Conservation (phyloP, 139 green algal genomes). For the Ulvella scutata region DNA sequence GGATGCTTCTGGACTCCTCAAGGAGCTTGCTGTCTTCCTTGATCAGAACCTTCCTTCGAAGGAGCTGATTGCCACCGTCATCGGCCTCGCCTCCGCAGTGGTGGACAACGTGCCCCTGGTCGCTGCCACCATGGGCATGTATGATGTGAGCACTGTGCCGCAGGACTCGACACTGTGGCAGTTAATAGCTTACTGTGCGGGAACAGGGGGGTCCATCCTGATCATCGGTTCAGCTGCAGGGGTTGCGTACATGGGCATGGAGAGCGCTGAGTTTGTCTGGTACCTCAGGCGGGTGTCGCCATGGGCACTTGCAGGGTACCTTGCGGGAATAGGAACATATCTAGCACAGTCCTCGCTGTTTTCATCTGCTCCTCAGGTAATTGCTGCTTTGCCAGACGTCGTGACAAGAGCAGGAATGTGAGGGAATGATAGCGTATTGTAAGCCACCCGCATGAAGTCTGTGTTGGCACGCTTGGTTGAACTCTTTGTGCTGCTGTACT, state of each 20-base stretch:
- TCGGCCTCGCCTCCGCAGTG: slow-evolving; percentile 42
- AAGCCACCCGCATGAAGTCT: too few species aligned
- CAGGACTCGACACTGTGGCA: slow-evolving; percentile 37
- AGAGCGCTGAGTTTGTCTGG: slow-evolving; percentile 38
- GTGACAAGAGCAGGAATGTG: background rate
- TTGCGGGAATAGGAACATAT: slow-evolving; percentile 19
- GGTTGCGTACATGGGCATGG: slow-evolving; percentile 60
- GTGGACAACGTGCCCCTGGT: slow-evolving; percentile 69
- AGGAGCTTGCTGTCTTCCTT: slow-evolving; percentile 27
- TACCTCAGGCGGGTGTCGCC: slow-evolving; percentile 41
- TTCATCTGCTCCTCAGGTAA: background rate
- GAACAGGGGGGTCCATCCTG: slow-evolving; percentile 53
- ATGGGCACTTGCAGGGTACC: slow-evolving; percentile 27
- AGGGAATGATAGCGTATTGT: background rate
- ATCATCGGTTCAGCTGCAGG: slow-evolving; percentile 53
- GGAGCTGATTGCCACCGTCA: slow-evolving; percentile 34
- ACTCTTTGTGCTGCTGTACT: too few species aligned
- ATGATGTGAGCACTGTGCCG: slow-evolving; percentile 14
- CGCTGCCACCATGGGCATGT: slow-evolving; percentile 63
- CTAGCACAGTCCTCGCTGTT: slow-evolving; percentile 6
- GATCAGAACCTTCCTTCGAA: slow-evolving; percentile 19
- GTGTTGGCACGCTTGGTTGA: too few species aligned
- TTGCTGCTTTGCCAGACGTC: background rate
- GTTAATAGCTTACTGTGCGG: slow-evolving; percentile 44
- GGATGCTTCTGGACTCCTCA: slow-evolving; percentile 36